A percentile compares a stretch with the other conserved stretches of the same genome.
These are phyloP conservation scores for Cryptococcus floricola DNA, from an alignment of 1,284 basidiomycete genomes.

Conservation along the genomic window DNA sequence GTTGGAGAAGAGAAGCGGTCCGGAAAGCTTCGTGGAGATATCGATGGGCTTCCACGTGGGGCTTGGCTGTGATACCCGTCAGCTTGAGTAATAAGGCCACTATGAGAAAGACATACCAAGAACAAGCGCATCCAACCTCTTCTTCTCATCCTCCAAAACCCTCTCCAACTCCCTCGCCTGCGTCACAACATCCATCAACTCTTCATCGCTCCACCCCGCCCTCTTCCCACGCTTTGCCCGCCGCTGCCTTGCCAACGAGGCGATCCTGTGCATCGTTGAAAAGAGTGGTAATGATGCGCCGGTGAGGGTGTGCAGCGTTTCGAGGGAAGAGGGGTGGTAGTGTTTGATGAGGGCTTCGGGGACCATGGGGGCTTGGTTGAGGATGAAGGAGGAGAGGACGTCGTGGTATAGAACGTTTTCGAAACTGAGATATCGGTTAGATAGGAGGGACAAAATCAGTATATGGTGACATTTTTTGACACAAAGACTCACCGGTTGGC, in stretches of 20 bases:
- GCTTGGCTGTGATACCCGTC: slow-evolving; percentile 18
- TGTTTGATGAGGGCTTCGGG: slow-evolving; percentile 14
- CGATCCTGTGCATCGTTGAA: slow-evolving; percentile 28
- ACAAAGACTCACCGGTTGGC: too few relatives aligned
- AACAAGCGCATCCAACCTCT: slow-evolving; percentile 27
- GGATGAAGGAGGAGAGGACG: slow-evolving; percentile 28
- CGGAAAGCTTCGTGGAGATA: slow-evolving; percentile 39
- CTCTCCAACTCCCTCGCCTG: slow-evolving; percentile 26
- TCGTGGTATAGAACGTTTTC: slow-evolving; percentile 40
- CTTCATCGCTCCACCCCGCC: slow-evolving; percentile 26
- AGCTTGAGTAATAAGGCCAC: background rate
- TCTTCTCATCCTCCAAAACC: slow-evolving; percentile 27
- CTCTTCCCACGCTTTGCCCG: slow-evolving; percentile 8
- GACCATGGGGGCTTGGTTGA: slow-evolving; percentile 23
- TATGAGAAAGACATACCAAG: slow-evolving; percentile 12
- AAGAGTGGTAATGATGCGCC: slow-evolving; percentile 30
- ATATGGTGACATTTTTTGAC: too few relatives aligned
- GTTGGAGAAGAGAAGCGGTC: slow-evolving; percentile 27
- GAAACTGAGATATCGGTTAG: slow-evolving; percentile 18
- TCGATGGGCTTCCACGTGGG: slow-evolving; percentile 27
- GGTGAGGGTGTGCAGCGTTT: slow-evolving; percentile 28
- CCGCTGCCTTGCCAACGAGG: slow-evolving; percentile 20
- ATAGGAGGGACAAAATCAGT: too few relatives aligned
- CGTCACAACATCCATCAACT: slow-evolving; percentile 23
- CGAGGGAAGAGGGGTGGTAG: slow-evolving; percentile 7